A percentile compares a stretch with the other conserved stretches of the same genome.
Evolutionary conservation across 805 yeast species (phyloP).

Genomic region (Metschnikowia cerradonensis): DNA sequence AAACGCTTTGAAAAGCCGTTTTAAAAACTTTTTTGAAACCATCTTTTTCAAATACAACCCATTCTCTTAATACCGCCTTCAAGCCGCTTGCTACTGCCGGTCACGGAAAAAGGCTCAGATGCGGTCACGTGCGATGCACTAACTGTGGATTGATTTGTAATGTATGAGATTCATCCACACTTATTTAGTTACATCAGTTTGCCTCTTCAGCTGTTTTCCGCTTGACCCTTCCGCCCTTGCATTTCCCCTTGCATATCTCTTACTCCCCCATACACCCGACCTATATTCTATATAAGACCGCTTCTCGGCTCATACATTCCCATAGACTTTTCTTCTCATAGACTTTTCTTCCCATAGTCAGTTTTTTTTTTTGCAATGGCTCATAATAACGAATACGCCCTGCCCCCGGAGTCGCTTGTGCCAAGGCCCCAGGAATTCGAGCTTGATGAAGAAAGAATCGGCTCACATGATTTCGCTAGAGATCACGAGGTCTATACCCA

Average conservation of each 20-base stretch:
- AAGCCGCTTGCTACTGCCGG: neutral
- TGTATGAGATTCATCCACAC: constrained; percentile 2
- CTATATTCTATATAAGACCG: neutral
- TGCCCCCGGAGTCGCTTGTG: constrained; percentile 11
- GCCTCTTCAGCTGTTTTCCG: neutral
- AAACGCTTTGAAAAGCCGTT: no score
- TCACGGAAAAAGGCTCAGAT: neutral
- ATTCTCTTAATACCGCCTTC: neutral
- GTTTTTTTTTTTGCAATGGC: neutral
- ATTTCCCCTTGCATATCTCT: neutral
- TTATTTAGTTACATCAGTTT: neutral
- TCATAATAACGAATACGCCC: neutral
- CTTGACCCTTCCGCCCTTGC: neutral
- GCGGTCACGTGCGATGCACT: constrained; percentile 22
- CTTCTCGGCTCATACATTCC: neutral
- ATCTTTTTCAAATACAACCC: neutral
- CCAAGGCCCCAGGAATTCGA: constrained; percentile 18
- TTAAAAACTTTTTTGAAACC: no score
- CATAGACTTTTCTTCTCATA: neutral
- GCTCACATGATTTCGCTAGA: constrained; percentile 18
- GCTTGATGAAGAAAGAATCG: constrained; percentile 10
- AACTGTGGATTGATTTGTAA: constrained; percentile 21
- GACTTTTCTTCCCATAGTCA: neutral
- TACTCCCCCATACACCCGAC: neutral
- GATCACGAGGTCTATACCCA: constrained; percentile 9